Base-by-base conservation (phyloP, 1,284 basidiomycete genomes). In the Tilletiopsis washingtonensis region DNA sequence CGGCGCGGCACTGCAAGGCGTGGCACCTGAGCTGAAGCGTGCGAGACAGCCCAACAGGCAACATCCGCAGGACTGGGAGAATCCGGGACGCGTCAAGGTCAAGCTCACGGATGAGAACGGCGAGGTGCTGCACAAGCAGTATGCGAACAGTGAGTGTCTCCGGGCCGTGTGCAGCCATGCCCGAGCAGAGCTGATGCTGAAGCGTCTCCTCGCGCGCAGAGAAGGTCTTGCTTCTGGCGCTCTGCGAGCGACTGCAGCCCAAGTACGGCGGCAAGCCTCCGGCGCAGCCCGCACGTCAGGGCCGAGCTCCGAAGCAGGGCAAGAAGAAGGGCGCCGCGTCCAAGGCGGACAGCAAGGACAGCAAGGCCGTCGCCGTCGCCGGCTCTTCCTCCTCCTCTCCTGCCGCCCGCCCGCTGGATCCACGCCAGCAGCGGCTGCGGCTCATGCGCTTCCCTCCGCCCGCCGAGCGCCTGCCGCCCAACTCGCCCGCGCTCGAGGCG, bases 21-120 rank as follows among this genome's bases (percentile, higher is more conserved):
- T n/a, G n/a, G n/a, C n/a, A n/a, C n/a, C n/a, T n/a, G n/a, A n/a
- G n/a, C n/a, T n/a, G n/a, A n/a, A n/a, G n/a, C n/a, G n/a, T n/a
- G n/a, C n/a, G n/a, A n/a, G 17, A 15, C 53, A 77, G 74, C 76
- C 77, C 11, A 80, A 82, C 70, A 93, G 91, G 75, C 79, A 81
- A 25, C 91, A 97, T 69, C 91, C 91, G 5, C 81, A 88, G 51
- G 91, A 97, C 73, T 96, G 91, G 91, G 90, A 88, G 70, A 97
- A 97, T 71, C 72, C 72, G 1, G 72, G 72, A 2, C 81, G 91
- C 32, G 86, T 96, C 54, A 84, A 90, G 61, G 87, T 96, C 11
- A 47, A 59, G 26, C 86, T 88, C 65, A 85, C 89, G 80, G 84
- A 85, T 76, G 84, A 85, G 67, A 85, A 93, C 46, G 83, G 87